Evolutionary conservation across 768 basidiomycete genomes (phyloP), one percentile per base, ranked within the genome.

Genomic region (Serendipita sp.): DNA sequence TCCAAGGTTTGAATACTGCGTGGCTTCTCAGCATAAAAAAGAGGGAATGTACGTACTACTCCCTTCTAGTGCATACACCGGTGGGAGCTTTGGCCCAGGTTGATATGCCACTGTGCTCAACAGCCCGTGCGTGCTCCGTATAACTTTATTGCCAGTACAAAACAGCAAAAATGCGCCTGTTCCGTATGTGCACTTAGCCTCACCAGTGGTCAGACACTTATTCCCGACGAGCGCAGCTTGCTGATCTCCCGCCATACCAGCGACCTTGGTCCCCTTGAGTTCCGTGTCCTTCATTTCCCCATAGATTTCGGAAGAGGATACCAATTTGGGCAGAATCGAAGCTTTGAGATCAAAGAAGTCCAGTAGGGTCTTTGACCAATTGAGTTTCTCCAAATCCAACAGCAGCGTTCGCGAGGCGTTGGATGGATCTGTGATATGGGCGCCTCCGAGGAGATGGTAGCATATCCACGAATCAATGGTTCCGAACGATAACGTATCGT

Each of bases 131-230:
- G 74, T 77, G 68, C 91, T 95, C 71, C 85, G 78, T 24, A 98
- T 86, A 43, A 91, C 84, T 28, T 95, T 86, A 22, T 75, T 76
- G 2, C 95, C 96, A 0, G 96, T 97, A 75, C 89, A 90, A 79
- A 96, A 97, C 30, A 99, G 75, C 66, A 98, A 76, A 78, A 99
- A 99, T 41, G 92, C 92, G 31, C 96, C 66, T 1, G 95, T 97
- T 26, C 95, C 95, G 68, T 95, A 99, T 3, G 96, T 99, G 74
- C 93, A 96, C 74, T 99, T 99, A 2, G 94, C 95, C 71, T 97
- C 88, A 17, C 95, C 95, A 66, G 81, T 78, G n/a, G 70, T 77
- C 61, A 99, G 72, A 70, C 96, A 98, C 72, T 96, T 97, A 76
- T 99, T 97, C 0, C 95, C 96, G 60, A 97, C 83, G 24, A 99